Percentiles rank a stretch among this genome's conserved stretches.
phyloP scores from a whole-genome alignment of 2,329 filamentous ascomycete genomes.

The Truncatella angustata region DNA sequence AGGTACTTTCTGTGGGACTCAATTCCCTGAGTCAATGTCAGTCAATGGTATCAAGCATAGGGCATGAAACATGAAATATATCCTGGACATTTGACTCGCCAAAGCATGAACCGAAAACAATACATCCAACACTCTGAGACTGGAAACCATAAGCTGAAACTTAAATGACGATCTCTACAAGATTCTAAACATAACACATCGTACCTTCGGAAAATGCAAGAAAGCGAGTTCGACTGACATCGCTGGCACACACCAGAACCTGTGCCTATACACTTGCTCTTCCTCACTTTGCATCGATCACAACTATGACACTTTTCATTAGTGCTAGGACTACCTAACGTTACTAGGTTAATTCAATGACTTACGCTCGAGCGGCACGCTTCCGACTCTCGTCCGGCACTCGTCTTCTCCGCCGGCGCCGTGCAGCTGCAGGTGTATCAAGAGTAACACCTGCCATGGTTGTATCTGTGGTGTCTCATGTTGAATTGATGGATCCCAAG shows the following conservation, averaged over 20 bases:
- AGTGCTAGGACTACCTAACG: too few species aligned
- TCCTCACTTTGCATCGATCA: conserved; percentile 32
- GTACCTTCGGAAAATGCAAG: conserved; percentile 16
- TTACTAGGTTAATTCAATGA: not conserved
- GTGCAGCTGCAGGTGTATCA: conserved; percentile 3
- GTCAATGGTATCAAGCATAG: not conserved
- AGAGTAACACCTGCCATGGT: not conserved
- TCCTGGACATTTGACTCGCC: too few species aligned
- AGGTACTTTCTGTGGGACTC: not conserved
- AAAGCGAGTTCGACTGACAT: conserved; percentile 22
- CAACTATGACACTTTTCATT: conserved; percentile 19
- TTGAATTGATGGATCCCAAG: too few species aligned
- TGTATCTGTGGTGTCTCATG: not conserved
- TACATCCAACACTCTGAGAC: too few species aligned
- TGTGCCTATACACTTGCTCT: conserved; percentile 32
- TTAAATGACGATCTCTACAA: too few species aligned
- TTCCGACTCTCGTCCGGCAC: conserved; percentile 33
- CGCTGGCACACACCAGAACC: conserved; percentile 24
- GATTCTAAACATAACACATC: not conserved
- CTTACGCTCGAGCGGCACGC: conserved; percentile 28
- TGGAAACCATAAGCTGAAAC: too few species aligned
- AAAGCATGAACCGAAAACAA: not conserved
- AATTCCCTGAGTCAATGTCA: not conserved
- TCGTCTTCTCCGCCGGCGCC: conserved; percentile 20
- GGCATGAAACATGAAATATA: too few species aligned